These are phyloP conservation scores for Spinacia oleracea DNA, from an alignment of 179 eudicot species.

Conservation along the genomic window DNA sequence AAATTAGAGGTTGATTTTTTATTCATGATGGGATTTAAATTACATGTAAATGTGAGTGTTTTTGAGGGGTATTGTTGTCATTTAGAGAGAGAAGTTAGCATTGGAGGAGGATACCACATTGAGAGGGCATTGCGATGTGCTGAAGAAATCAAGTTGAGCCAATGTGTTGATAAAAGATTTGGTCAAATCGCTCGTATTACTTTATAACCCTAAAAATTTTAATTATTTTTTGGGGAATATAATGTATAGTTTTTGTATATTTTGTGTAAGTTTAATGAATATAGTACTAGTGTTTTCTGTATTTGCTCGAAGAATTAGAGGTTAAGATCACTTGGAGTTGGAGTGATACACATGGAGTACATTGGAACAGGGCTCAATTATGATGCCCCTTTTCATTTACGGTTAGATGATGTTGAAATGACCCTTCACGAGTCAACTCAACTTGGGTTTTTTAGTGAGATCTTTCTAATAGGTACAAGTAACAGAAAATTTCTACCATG, in stretches of 20 bases:
- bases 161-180: slow-evolving; percentile 41
- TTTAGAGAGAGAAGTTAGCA: slow-evolving; percentile 90
- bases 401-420: not conserved
- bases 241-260: slow-evolving; percentile 11
- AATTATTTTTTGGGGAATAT: slow-evolving; percentile 4
- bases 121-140: slow-evolving; percentile 89
- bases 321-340: not conserved
- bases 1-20: slow-evolving; percentile 78
- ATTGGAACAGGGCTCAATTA: not conserved
- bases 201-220: slow-evolving; percentile 8
- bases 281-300: not conserved
- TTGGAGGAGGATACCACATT: slow-evolving; percentile 93
- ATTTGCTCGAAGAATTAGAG: not conserved
- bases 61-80: slow-evolving; percentile 88
- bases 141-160: slow-evolving; percentile 71
- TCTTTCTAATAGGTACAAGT: too few relatives aligned
- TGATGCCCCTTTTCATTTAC: not conserved
- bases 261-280: not conserved
- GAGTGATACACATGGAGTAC: not conserved
- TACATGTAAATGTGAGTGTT: slow-evolving; percentile 95
- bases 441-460: too few relatives aligned
- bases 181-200: slow-evolving; percentile 50
- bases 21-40: slow-evolving; percentile 75
- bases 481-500: not conserved
- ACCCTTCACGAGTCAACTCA: not conserved